phyloP scores from a whole-genome alignment of 1,284 basidiomycete species.

The Rhodotorula sp. region DNA sequence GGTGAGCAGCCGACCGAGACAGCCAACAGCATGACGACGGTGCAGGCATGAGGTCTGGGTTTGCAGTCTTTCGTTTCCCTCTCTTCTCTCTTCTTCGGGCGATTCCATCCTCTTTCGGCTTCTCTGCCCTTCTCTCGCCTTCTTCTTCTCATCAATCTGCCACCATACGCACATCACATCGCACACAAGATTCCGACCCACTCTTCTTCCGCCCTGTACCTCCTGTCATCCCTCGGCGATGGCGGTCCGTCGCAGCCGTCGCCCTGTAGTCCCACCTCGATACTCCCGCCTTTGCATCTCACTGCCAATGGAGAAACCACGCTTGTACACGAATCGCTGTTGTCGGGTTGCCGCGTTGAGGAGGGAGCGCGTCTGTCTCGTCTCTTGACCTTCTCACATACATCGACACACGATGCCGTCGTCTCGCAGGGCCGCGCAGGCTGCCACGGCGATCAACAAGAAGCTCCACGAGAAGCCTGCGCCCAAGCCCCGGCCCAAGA shows the following conservation, averaged over 20 bases:
- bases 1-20: constrained; percentile 15
- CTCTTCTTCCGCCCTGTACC: no score
- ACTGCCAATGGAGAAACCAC: background rate
- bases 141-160: background rate
- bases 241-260: background rate
- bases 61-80: background rate
- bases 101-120: background rate
- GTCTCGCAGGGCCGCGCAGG: background rate
- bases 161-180: background rate
- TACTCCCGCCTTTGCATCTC: background rate
- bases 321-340: background rate
- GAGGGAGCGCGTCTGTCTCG: background rate
- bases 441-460: background rate
- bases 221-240: no score
- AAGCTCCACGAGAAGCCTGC: background rate
- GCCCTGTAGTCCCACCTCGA: background rate
- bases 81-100: background rate
- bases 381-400: background rate
- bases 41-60: background rate
- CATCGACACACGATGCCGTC: background rate
- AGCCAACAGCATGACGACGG: background rate
- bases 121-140: background rate
- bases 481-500: background rate
- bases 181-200: background rate
- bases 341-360: background rate